Conservation (phyloP, 495 filamentous ascomycete genomes). For the Peziza echinospora region DNA sequence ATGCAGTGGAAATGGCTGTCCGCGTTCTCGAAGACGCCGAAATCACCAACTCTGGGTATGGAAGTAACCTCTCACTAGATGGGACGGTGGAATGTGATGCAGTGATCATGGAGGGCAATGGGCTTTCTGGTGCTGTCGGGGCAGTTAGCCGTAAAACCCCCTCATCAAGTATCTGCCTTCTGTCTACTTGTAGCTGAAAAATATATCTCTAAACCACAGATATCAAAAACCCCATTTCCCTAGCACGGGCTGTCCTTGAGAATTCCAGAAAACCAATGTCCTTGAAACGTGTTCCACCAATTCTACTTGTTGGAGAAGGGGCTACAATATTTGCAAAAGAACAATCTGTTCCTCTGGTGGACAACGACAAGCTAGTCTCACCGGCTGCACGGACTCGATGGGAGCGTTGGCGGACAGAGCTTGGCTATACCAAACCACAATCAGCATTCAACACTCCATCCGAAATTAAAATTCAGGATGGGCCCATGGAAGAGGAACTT, state of each 20-base stretch:
- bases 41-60: slow-evolving; percentile 90
- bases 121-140: slow-evolving; percentile 79
- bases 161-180: no score
- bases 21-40: slow-evolving; percentile 72
- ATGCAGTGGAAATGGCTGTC: slow-evolving; percentile 84
- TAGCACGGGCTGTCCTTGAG: slow-evolving; percentile 67
- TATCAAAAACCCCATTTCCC: slow-evolving; percentile 73
- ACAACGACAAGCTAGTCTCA: slow-evolving; percentile 52
- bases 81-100: slow-evolving; percentile 89
- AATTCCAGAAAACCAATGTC: slow-evolving; percentile 47
- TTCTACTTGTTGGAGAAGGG: slow-evolving; percentile 67
- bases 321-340: slow-evolving; percentile 68
- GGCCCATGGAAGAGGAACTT: slow-evolving; percentile 6
- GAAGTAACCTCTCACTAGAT: slow-evolving; percentile 81
- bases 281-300: slow-evolving; percentile 73
- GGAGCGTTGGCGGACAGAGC: slow-evolving; percentile 51
- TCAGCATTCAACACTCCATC: not conserved
- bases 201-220: slow-evolving; percentile 29
- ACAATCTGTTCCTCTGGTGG: slow-evolving; percentile 44
- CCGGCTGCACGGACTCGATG: slow-evolving; percentile 52
- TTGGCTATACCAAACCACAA: slow-evolving; percentile 21
- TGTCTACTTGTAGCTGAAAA: slow-evolving; percentile 6
- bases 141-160: slow-evolving; percentile 56
- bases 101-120: slow-evolving; percentile 70
- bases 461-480: slow-evolving; percentile 5